phyloP scores from a whole-genome alignment of 1,139 yeast species.

The Kodamaea alishanica region DNA sequence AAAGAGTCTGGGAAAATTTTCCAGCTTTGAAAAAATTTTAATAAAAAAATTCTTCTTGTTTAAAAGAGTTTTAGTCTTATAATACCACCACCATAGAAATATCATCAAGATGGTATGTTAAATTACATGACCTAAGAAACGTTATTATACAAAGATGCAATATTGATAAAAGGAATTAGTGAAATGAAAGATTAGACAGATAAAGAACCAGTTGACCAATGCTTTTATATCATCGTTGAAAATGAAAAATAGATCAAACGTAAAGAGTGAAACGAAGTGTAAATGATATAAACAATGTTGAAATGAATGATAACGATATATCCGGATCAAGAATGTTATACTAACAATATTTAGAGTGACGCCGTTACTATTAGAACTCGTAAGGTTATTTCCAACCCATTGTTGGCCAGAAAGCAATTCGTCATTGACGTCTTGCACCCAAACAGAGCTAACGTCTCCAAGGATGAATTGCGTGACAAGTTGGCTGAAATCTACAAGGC shows the following conservation, averaged over 20 bases:
- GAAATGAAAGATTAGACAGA: too few species aligned
- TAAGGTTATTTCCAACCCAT: slow-evolving; percentile 99
- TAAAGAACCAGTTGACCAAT: too few species aligned
- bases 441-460: slow-evolving; percentile 98
- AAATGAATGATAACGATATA: neutral
- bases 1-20: slow-evolving; percentile 7
- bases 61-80: slow-evolving; percentile 3
- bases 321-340: slow-evolving; percentile 12
- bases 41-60: slow-evolving; percentile 2
- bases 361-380: slow-evolving; percentile 99
- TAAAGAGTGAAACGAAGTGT: too few species aligned
- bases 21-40: slow-evolving; percentile 7
- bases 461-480: slow-evolving; percentile 98
- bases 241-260: slow-evolving; percentile 1
- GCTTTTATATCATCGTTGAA: too few species aligned
- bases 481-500: slow-evolving; percentile 95
- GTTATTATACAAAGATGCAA: too few species aligned
- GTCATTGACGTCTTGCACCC: slow-evolving; percentile 99
- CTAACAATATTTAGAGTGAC: slow-evolving; percentile 69
- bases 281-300: neutral
- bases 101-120: slow-evolving; percentile 33
- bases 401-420: slow-evolving; percentile 99
- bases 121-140: neutral
- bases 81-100: slow-evolving; percentile 18
- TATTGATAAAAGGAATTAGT: too few species aligned